These are phyloP conservation scores for Fusarium nelsonii DNA, from an alignment of 2,329 filamentous ascomycete species.

Conservation along the genomic window DNA sequence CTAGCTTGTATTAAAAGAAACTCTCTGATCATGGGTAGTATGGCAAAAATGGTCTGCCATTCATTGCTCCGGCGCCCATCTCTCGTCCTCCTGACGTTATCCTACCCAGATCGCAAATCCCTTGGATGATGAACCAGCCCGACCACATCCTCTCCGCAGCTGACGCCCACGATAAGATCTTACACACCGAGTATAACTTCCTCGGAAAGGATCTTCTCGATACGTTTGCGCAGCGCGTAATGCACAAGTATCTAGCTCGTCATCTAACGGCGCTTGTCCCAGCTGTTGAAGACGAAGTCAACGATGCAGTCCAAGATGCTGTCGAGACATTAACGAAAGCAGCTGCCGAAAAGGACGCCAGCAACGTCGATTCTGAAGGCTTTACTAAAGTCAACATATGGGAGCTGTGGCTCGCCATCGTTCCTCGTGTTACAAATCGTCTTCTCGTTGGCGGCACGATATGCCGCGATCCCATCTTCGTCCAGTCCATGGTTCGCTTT, in stretches of 20 bases:
- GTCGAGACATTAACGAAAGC: constrained; percentile 47
- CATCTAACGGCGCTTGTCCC: constrained; percentile 56
- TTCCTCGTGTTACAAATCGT: constrained; percentile 59
- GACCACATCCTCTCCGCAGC: constrained; percentile 58
- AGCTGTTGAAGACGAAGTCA: constrained; percentile 57
- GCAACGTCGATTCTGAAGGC: constrained; percentile 47
- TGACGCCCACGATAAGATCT: constrained; percentile 56
- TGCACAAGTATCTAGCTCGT: constrained; percentile 60
- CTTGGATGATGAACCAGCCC: constrained; percentile 63
- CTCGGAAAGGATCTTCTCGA: constrained; percentile 53
- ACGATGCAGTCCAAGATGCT: constrained; percentile 51
- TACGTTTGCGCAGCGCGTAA: constrained; percentile 56
- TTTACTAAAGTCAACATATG: constrained; percentile 60
- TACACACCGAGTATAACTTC: constrained; percentile 59
- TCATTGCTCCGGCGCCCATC: constrained; percentile 58
- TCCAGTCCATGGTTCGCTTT: constrained; percentile 62
- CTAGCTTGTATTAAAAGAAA: too few species aligned
- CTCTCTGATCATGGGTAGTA: constrained; percentile 49
- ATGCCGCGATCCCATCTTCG: constrained; percentile 59
- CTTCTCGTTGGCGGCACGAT: constrained; percentile 56
- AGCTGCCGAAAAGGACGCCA: constrained; percentile 13
- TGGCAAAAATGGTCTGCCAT: constrained; percentile 56
- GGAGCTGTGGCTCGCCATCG: constrained; percentile 58
- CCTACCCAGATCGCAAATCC: constrained; percentile 57
- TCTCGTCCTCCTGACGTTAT: constrained; percentile 59